Evolutionary conservation across 1,284 basidiomycete species (phyloP), one percentile per base, ranked within the genome.

Genomic region (Puccinia hordei): DNA sequence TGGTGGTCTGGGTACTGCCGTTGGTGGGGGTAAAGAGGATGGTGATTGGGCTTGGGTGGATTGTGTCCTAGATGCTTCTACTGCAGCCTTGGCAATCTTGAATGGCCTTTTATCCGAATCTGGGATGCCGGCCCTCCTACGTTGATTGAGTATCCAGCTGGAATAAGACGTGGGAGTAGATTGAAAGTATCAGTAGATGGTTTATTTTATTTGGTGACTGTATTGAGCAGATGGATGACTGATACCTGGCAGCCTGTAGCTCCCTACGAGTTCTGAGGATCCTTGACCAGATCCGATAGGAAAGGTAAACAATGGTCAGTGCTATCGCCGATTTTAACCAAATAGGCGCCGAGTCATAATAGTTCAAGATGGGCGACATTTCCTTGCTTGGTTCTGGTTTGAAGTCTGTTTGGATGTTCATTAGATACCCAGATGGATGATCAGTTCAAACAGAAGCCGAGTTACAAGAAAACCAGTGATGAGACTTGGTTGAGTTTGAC

Each of bases 91-190:
- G 5, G 83, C 83, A 57, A 82, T 69, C 0, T 81, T 82, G 46
- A 83, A 83, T 0, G 83, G 83, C 22, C 83, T 73, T 4, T 80
- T 30, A 49, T 83, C 83, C 30, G 81, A 80, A 61, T 83, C 83
- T 8, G 82, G 83, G 46, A 83, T 83, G 13, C 83, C 83, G 13
- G 83, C 83, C 35, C 81, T 83, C 30, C 83, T 76, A 61, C 83
- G 77, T 61, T 82, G 81, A 10, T 82, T 82, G 49, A 76, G 74
- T 35, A 76, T 76, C 59, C 51, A 81, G 82, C 74, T 76, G 30
- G 19, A 17, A 30, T 22, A 27, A 24, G 22, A 61, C 12, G 38
- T 17, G 57, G 46, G 6, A 41, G 59, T 27, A 71, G 41, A 46
- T 15, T 49, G 3, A 71, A 24, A 17, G 33, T 10, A 19, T 33